Evolutionary conservation across 768 basidiomycete species (phyloP).

Genomic region (Serendipita sp.): DNA sequence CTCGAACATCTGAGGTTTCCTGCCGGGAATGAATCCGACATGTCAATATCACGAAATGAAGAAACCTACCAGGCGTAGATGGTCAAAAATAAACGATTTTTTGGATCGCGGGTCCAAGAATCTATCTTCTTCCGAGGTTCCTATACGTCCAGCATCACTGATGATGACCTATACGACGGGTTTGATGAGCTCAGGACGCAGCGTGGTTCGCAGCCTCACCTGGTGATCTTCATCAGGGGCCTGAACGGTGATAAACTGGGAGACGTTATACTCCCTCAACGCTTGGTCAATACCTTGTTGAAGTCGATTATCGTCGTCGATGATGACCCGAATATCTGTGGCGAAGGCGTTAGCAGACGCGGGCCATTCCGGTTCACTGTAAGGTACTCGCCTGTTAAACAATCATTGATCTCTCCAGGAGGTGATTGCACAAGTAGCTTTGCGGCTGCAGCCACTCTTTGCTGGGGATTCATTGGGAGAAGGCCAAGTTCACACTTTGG

Average conservation of each 20-base stretch:
- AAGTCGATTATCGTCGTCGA: constrained; percentile 72
- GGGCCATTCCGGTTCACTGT: constrained; percentile 6
- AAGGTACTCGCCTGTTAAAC: constrained; percentile 52
- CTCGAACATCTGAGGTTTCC: constrained; percentile 64
- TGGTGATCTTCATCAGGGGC: constrained; percentile 63
- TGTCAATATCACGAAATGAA: neutral
- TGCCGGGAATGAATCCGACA: constrained; percentile 16
- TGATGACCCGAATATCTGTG: constrained; percentile 77
- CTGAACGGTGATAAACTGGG: constrained; percentile 75
- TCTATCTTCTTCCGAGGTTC: constrained; percentile 34
- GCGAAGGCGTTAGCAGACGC: constrained; percentile 9
- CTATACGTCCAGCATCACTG: constrained; percentile 48
- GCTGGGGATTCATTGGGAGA: constrained; percentile 36
- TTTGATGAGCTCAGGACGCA: neutral
- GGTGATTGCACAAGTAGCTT: constrained; percentile 77
- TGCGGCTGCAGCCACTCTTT: constrained; percentile 57
- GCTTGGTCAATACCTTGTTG: constrained; percentile 64
- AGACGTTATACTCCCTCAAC: constrained; percentile 68
- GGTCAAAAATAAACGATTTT: constrained; percentile 69
- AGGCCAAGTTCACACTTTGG: neutral
- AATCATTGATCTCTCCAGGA: constrained; percentile 94
- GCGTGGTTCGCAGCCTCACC: constrained; percentile 26
- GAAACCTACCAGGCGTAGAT: constrained; percentile 54
- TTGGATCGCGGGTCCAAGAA: constrained; percentile 75
- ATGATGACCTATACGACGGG: constrained; percentile 49